These are phyloP conservation scores for Calycina herbarum DNA, from an alignment of 2,329 filamentous ascomycete genomes.

Conservation along the genomic window DNA sequence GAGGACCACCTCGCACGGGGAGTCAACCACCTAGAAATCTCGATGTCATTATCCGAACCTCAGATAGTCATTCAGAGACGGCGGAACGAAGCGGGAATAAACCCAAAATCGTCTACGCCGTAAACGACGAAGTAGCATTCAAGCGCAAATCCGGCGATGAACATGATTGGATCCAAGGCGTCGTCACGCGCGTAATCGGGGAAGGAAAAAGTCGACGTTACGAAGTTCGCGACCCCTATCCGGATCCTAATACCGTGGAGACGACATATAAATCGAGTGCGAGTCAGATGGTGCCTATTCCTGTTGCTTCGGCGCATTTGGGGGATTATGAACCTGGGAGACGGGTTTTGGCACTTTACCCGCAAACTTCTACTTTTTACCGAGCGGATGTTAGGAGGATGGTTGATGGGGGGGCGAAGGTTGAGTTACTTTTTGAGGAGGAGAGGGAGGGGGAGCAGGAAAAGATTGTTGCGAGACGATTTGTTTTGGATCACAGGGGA, in stretches of 20 bases:
- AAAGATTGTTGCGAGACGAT: slow-evolving; percentile 73
- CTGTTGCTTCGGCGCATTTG: slow-evolving; percentile 57
- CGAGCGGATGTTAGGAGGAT: slow-evolving; percentile 77
- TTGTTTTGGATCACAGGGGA: slow-evolving; percentile 68
- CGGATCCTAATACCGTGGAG: slow-evolving; percentile 59
- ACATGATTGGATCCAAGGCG: slow-evolving; percentile 72
- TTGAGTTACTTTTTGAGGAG: slow-evolving; percentile 74
- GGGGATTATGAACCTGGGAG: slow-evolving; percentile 65
- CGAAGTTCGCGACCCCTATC: slow-evolving; percentile 77
- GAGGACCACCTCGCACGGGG: slow-evolving; percentile 25
- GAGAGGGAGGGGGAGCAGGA: slow-evolving; percentile 68
- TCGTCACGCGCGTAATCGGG: slow-evolving; percentile 72
- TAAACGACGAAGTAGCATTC: slow-evolving; percentile 67
- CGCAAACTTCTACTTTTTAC: slow-evolving; percentile 83
- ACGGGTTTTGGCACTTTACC: slow-evolving; percentile 75
- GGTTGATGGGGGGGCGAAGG: slow-evolving; percentile 49
- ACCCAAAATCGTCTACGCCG: slow-evolving; percentile 57
- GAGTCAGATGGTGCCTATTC: slow-evolving; percentile 75
- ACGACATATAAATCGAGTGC: slow-evolving; percentile 67
- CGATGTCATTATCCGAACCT: slow-evolving; percentile 21
- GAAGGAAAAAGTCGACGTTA: slow-evolving; percentile 78
- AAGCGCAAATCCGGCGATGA: slow-evolving; percentile 57
- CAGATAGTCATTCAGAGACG: slow-evolving; percentile 29
- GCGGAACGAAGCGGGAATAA: slow-evolving; percentile 26
- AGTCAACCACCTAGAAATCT: slow-evolving; percentile 35